Evolutionary conservation across 2,329 filamentous ascomycete genomes (phyloP).

Genomic region (Trichoderma endophyticum): DNA sequence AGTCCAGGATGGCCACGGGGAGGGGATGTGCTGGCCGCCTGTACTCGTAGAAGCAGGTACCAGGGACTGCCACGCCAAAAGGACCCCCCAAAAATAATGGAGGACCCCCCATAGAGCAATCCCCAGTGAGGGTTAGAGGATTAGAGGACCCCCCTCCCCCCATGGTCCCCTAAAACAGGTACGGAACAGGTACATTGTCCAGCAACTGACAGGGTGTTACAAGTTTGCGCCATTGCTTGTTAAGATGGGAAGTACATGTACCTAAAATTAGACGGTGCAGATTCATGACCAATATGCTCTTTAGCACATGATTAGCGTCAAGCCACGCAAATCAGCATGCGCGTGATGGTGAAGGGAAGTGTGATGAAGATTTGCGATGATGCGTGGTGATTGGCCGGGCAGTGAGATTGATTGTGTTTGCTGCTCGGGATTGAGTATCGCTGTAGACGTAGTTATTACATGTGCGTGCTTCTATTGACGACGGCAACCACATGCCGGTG

Average conservation of each 20-base stretch:
- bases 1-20: background rate
- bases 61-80: conserved; percentile 11
- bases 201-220: background rate
- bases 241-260: conserved; percentile 11
- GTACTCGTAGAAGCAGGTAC: conserved; percentile 17
- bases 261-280: conserved; percentile 15
- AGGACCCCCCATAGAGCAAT: background rate
- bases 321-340: conserved; percentile 3
- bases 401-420: background rate
- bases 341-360: background rate
- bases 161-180: conserved; percentile 11
- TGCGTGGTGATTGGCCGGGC: background rate
- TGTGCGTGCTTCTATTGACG: background rate
- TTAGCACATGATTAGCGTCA: conserved; percentile 12
- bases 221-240: conserved; percentile 7
- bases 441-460: background rate
- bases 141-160: background rate
- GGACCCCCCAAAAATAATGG: background rate
- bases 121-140: background rate
- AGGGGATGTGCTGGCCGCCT: conserved; percentile 12
- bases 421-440: background rate
- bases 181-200: background rate
- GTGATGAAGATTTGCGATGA: background rate
- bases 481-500: background rate
- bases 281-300: background rate